phyloP scores from a whole-genome alignment of 306 rosid species.

The Acacia acuminata region DNA sequence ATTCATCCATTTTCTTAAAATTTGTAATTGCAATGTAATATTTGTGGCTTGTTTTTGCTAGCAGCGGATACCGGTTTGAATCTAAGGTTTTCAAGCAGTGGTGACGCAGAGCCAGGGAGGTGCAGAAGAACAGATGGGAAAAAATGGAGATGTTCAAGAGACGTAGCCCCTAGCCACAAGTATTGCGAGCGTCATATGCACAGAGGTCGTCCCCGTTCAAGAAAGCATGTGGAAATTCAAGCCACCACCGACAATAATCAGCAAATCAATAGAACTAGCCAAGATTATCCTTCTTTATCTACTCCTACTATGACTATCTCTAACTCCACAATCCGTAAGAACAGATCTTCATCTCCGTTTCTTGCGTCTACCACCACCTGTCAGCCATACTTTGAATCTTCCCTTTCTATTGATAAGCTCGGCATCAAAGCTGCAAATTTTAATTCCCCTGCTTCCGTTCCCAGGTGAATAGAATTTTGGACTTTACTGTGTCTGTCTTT shows the following conservation, averaged over 20 bases:
- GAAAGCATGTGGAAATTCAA: constrained; percentile 94
- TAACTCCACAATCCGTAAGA: constrained; percentile 31
- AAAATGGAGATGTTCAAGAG: constrained; percentile 89
- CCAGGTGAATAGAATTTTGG: constrained; percentile 43
- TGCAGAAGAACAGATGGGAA: constrained; percentile 88
- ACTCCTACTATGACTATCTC: constrained; percentile 31
- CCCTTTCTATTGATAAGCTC: constrained; percentile 38
- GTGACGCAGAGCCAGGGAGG: constrained; percentile 75
- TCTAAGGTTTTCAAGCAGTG: constrained; percentile 48
- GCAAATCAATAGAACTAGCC: constrained; percentile 52
- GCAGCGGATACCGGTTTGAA: constrained; percentile 56
- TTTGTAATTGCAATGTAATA: constrained; percentile 20
- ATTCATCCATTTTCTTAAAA: constrained; percentile 24
- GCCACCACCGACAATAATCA: constrained; percentile 1
- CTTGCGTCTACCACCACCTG: constrained; percentile 30
- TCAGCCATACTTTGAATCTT: constrained; percentile 45
- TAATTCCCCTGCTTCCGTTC: constrained; percentile 36
- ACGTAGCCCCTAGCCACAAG: constrained; percentile 76
- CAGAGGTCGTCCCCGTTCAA: constrained; percentile 97
- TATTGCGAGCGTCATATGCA: constrained; percentile 90
- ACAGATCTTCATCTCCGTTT: constrained; percentile 46
- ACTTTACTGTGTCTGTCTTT: constrained; percentile 8
- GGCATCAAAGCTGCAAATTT: constrained; percentile 36
- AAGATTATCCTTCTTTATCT: constrained; percentile 39
- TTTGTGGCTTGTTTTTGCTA: not conserved